Conservation (phyloP, 352 stramenopile species). For the Lagenidium sp. region DNA sequence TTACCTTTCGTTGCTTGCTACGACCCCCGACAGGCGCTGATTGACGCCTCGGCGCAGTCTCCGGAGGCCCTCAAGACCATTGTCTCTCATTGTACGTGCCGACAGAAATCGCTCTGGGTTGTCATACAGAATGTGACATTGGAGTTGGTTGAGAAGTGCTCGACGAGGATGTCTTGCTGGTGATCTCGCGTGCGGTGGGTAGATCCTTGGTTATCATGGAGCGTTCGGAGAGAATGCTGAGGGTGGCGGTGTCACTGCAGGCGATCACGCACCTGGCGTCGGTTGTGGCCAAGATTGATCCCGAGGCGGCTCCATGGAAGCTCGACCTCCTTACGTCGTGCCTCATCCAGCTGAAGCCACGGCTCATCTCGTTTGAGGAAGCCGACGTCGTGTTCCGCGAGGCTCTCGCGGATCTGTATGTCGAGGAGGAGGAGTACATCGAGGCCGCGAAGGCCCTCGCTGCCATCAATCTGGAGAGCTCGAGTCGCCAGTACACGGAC, state of each 20-base stretch:
- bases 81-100: slow-evolving; percentile 44
- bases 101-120: too few species aligned
- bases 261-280: slow-evolving; percentile 66
- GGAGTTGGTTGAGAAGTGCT: too few species aligned
- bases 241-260: slow-evolving; percentile 8
- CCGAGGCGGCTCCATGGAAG: slow-evolving; percentile 65
- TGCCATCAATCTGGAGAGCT: slow-evolving; percentile 87
- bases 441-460: slow-evolving; percentile 80
- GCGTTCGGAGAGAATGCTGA: too few species aligned
- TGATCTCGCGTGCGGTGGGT: slow-evolving; percentile 61
- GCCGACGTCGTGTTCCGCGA: slow-evolving; percentile 78
- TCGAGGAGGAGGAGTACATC: slow-evolving; percentile 86
- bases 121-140: too few species aligned
- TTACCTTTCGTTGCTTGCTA: background rate
- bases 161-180: slow-evolving; percentile 66
- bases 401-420: slow-evolving; percentile 68
- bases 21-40: slow-evolving; percentile 30
- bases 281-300: slow-evolving; percentile 38
- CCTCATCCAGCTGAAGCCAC: slow-evolving; percentile 64
- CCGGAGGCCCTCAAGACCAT: slow-evolving; percentile 39
- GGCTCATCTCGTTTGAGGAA: slow-evolving; percentile 83
- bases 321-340: slow-evolving; percentile 69
- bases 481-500: slow-evolving; percentile 75
- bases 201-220: background rate
- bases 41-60: slow-evolving; percentile 42